Base-by-base conservation (phyloP, 768 basidiomycete genomes). In the Pleurotus djamor region DNA sequence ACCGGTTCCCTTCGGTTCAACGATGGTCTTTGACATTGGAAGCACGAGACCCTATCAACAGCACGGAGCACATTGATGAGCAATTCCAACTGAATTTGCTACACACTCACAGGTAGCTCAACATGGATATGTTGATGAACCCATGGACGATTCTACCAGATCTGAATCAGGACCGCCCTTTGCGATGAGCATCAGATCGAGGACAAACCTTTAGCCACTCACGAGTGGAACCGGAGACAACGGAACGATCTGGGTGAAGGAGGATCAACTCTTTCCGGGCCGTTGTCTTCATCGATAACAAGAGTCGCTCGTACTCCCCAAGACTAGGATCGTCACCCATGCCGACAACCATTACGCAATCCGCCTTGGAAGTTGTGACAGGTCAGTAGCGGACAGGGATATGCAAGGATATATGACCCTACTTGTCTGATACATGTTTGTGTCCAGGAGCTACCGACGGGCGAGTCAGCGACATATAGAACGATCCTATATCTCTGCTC, bases 341-440 rank as follows among this genome's bases (percentile, higher is more conserved):
- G 6, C 93, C 95, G 56, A 96, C 89, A 17, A 96, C 85, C 86
- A 97, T 87, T 38, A 97, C 91, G 68, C 86, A 96, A 74, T 98
- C 95, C 13, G 95, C 95, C 86, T 93, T 63, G 21, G 21, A 28
- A 28, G 21, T 28, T 28, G 52, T 10, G 54, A 32, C 34, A 28
- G 58, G 12, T 58, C 28, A 47, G 8, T 36, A 38, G 21, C 56
- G 21, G 14, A 14, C 60, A 44, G 49, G 44, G 33, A 21, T 51
- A 48, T 47, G 32, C 50, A 51, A 6, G 12, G 52, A 58, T 28
- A 58, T 28, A 34, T 12, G 41, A 51, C 59, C 65, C 37, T 63
- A 91, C 92, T 80, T 98, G 96, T 28, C 94, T 85, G 62, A 99
- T 96, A 70, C 96, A 98, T 0, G 95, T 98, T 72, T 98, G 91